These are phyloP conservation scores for Sphaerobolus stellatus DNA, from an alignment of 1,284 basidiomycete species.

Conservation along the genomic window DNA sequence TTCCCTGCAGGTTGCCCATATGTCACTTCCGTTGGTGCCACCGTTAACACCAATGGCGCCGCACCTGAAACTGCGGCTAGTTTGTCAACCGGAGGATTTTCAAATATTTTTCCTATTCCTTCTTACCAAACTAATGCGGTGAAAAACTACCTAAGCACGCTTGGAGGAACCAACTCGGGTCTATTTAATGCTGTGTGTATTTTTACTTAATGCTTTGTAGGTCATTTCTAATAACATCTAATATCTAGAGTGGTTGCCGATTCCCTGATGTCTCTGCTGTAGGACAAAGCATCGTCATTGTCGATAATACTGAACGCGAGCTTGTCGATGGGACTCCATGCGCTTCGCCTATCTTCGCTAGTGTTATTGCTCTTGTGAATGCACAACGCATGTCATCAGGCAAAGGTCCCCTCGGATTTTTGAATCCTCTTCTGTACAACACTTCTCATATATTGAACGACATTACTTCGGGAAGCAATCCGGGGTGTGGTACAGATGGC, in stretches of 20 bases:
- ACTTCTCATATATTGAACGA: constrained; percentile 23
- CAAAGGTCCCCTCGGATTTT: constrained; percentile 40
- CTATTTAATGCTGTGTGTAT: constrained; percentile 22
- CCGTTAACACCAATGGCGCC: constrained; percentile 27
- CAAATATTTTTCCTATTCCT: constrained; percentile 43
- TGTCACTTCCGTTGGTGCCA: constrained; percentile 6
- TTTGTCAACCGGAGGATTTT: constrained; percentile 52
- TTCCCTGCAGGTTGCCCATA: constrained; percentile 32
- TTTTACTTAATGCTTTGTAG: constrained; percentile 5
- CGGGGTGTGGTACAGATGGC: constrained; percentile 15
- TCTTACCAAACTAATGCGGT: constrained; percentile 42
- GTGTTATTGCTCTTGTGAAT: constrained; percentile 43
- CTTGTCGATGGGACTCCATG: constrained; percentile 40
- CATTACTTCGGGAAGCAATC: constrained; percentile 14
- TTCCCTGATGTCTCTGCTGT: constrained; percentile 42
- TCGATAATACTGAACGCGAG: constrained; percentile 21
- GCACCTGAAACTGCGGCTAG: constrained; percentile 27
- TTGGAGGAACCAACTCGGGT: constrained; percentile 32
- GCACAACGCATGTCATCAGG: constrained; percentile 36
- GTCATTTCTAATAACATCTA: constrained; percentile 12
- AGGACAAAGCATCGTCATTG: constrained; percentile 31
- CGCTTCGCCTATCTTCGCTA: constrained; percentile 39
- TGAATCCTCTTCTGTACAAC: constrained; percentile 43
- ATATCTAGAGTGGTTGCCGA: constrained; percentile 31
- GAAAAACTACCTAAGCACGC: constrained; percentile 30